Evolutionary conservation across 2,329 filamentous ascomycete species (phyloP), one percentile per base, ranked within the genome.

Genomic region (Clonostachys byssicola): DNA sequence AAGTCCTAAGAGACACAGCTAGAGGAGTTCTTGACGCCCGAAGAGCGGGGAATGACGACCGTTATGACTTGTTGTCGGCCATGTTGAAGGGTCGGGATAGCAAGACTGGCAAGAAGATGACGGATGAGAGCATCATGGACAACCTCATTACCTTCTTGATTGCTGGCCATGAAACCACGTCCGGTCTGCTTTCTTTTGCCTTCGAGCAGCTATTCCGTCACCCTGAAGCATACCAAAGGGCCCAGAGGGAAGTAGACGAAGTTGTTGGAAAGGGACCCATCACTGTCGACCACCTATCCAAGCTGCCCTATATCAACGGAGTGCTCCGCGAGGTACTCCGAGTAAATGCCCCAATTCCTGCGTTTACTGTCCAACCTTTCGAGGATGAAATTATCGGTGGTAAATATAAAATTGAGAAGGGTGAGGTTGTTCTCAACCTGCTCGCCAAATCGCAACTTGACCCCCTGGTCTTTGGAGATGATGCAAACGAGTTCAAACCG

Each of bases 81-180:
- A 84, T 89, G 80, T 64, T 89, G 34, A 69, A 79, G 10, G 81
- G 81, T 1, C 73, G 71, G 10, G 85, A 89, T 57, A 72, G 79
- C 4, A 77, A 81, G 65, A 87, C 84, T 4, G 83, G 84, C 12
- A 68, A 81, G 53, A 72, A 72, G 8, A 70, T 89, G 60, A 74
- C 68, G 0, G 79, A 86, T 52, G 65, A 74, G 5, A 76, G 71
- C 34, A 85, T 88, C 52, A 72, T 79, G 33, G 74, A 85, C 58
- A 87, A 89, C 53, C 77, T 88, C 67, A 80, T 85, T 47, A 87
- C 83, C 0, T 88, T 88, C 54, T 63, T 88, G n/a, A 80, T 83
- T 52, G 81, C 81, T 43, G 58, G 83, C 6, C 83, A 86, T 54
- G 85, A 88, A 52, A 88, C 85, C 0, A 83, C 84, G 0, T 77